Base-by-base conservation (phyloP, 2,329 filamentous ascomycete species). In the Diaporthe destruens region DNA sequence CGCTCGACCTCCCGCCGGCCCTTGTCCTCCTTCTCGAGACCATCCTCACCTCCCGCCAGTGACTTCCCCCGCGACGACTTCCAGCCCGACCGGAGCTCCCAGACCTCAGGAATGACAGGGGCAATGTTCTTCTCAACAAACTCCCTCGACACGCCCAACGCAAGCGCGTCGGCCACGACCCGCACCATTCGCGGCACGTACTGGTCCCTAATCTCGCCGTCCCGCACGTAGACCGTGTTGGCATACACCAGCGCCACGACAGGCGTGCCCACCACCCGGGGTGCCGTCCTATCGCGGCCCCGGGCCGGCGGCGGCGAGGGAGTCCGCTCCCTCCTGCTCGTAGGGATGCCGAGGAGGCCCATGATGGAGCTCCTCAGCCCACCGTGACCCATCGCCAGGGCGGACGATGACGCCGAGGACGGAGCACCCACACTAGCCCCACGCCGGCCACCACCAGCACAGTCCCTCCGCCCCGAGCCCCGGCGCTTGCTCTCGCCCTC, bases 181-280 rank as follows among this genome's bases (percentile, higher is more conserved):
- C 57, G 18, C 25, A 47, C 57, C 39, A 63, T 47, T 25, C 57
- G 39, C 25, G 39, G 57, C 25, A 63, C 57, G 18, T 47, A 63
- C 18, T 11, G 11, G 6, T 16, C 14, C 39, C 2, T 63, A 18
- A 34, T 25, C 7, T 32, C 25, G 16, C 57, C 57, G 25, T 63
- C 57, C 16, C 25, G 57, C 16, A 32, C 39, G 18, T 47, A 20
- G 25, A 20, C 9, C 2, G 57, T 63, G 18, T 18, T 47, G 25
- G 57, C 57, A 9, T 63, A 63, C 4, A 63, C 57, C 18, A 63
- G 8, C 8, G 57, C 57, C 25, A n/a, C 2, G 2, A 63, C 57
- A n/a, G 39, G 57, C 18, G 44, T 63, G 18, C 8, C 4, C 5
- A 20, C 18, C 39, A 44, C 57, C 23, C 9, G 9, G 47, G 47